These are phyloP conservation scores for Syzygium aromaticum DNA, from an alignment of 345 rosid species.

Conservation along the genomic window DNA sequence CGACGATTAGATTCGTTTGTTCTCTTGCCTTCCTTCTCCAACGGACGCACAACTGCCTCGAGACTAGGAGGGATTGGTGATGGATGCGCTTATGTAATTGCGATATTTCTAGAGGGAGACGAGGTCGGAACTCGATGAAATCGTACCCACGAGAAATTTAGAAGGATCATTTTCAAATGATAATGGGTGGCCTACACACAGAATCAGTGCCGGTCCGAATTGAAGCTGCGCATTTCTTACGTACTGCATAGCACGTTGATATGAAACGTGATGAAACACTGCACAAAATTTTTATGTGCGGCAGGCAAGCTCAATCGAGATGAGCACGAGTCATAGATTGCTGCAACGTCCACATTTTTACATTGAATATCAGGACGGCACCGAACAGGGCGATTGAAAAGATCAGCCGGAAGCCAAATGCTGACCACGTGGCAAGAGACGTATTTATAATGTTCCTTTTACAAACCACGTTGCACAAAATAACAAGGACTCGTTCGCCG, in stretches of 20 bases:
- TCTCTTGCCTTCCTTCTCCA: not conserved
- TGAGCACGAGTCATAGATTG: not conserved
- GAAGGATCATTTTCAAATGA: not conserved
- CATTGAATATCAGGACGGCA: not conserved
- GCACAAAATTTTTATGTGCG: not conserved
- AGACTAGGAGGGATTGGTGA: not conserved
- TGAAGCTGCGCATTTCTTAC: not conserved
- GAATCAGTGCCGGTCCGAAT: not conserved
- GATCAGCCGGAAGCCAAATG: not conserved
- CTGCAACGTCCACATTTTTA: not conserved
- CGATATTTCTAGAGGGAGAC: not conserved
- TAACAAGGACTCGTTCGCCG: too few relatives aligned
- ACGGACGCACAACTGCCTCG: not conserved
- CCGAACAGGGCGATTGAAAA: not conserved
- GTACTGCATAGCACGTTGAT: fast-evolving
- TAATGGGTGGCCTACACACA: not conserved
- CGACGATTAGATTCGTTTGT: not conserved
- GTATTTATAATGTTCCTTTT: not conserved
- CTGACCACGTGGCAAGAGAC: not conserved
- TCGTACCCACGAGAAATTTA: not conserved
- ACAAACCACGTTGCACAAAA: too few relatives aligned
- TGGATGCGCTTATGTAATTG: not conserved
- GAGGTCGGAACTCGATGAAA: not conserved
- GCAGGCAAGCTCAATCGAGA: not conserved
- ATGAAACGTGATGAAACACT: not conserved